Evolutionary conservation across 331 rosid species (phyloP).

Genomic region (Stylosanthes scabra): DNA sequence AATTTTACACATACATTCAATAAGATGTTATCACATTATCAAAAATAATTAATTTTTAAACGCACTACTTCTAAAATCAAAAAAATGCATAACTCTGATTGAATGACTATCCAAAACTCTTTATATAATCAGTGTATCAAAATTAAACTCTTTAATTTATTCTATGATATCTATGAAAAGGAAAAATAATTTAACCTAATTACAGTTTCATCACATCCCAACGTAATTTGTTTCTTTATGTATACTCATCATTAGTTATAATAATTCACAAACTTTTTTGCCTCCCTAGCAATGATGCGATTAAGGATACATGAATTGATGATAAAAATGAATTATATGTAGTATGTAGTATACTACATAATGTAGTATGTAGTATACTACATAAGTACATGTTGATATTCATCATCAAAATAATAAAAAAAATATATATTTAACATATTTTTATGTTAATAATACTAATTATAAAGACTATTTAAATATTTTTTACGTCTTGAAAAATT

Average conservation of each 20-base stretch:
- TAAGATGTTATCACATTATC: too few relatives aligned
- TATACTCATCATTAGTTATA: neutral
- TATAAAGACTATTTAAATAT: neutral
- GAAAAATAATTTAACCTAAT: neutral
- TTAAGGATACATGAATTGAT: neutral
- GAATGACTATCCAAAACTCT: too few relatives aligned
- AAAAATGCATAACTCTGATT: too few relatives aligned
- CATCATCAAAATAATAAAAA: neutral
- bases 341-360: neutral
- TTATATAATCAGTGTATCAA: too few relatives aligned
- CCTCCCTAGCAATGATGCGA: neutral
- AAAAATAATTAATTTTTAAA: too few relatives aligned
- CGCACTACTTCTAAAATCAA: too few relatives aligned
- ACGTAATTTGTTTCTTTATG: neutral
- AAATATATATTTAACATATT: too few relatives aligned
- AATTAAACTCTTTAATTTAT: too few relatives aligned
- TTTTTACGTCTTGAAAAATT: neutral
- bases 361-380: neutral
- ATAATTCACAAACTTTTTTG: neutral
- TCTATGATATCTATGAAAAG: neutral
- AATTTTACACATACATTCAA: too few relatives aligned
- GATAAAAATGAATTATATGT: neutral
- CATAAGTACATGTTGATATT: neutral
- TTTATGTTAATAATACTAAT: too few relatives aligned
- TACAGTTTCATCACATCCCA: neutral